Base-by-base conservation (phyloP, 139 green algal species). In the Picochlorum sp. region DNA sequence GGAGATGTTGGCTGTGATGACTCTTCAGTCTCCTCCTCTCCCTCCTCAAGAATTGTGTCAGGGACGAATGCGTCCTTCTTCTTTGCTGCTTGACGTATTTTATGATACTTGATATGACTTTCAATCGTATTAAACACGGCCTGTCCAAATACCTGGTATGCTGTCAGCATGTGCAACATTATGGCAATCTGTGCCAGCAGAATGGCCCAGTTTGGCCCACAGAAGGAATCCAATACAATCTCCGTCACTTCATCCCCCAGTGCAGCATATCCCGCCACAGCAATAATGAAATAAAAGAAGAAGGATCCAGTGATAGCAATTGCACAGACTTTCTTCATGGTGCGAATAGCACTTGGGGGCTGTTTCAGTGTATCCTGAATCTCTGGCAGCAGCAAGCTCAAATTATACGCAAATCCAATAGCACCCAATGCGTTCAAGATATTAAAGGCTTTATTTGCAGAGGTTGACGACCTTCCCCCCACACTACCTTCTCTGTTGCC, bases 401-500 rank as follows among this genome's bases (percentile, higher is more conserved):
- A 65, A 44, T 62, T 66, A 57, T 82, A 81, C 2, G 77, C 66
- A 80, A 83, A 77, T 11, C 65, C 52, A 16, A 83, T 63, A 2
- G 72, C 73, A 9, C 72, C 76, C 15, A 85, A 47, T 3, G 79
- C 62, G 31, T 83, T 85, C 26, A 86, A 74, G 9, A 81, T 62
- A 51, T 59, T 60, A 20, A 83, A 75, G 0, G 66, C 49, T 3
- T 70, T 71, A 5, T 74, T 63, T 1, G 69, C 31, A 1, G 44
- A 20, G 16, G 44, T 51, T 10, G 44, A 31, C 5, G 3, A 1
- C 10, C 47, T 60, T 58, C 70, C 70, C 18, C 45, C 56, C 49
- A 75, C 26, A 28, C 21, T 49, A 31, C 64, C 64, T 11, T 52
- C 13, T 28, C 38, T 31, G 20, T 52, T 34, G 26, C 1, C 60